Evolutionary conservation across 2,329 filamentous ascomycete genomes (phyloP).

Genomic region (Microcyclospora tardicrescens): DNA sequence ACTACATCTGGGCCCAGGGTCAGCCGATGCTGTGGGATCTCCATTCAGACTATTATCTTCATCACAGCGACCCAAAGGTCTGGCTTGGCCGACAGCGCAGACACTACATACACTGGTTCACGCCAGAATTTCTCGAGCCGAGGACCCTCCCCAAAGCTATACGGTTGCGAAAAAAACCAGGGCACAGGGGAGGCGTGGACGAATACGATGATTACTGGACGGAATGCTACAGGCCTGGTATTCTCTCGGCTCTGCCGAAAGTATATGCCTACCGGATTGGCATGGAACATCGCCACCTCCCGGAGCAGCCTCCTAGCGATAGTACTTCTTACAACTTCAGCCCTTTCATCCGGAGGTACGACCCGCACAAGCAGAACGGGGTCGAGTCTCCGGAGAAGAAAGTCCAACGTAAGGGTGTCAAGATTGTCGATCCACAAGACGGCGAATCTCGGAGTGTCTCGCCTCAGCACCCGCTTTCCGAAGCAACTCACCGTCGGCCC

Average conservation of each 20-base stretch:
- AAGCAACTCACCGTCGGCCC: not conserved
- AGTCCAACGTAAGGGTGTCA: constrained; percentile 52
- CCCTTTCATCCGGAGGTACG: constrained; percentile 63
- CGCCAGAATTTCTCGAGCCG: constrained; percentile 54
- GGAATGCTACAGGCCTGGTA: constrained; percentile 85
- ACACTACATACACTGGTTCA: constrained; percentile 86
- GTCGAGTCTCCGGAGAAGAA: constrained; percentile 48
- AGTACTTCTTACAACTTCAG: constrained; percentile 62
- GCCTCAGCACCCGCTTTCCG: not conserved
- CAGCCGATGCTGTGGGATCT: constrained; percentile 97
- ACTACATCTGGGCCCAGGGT: constrained; percentile 77
- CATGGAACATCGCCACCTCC: constrained; percentile 72
- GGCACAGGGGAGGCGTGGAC: constrained; percentile 27
- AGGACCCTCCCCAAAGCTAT: constrained; percentile 41
- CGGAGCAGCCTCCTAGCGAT: constrained; percentile 53
- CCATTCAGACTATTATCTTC: constrained; percentile 86
- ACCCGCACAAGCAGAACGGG: constrained; percentile 29
- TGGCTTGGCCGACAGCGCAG: constrained; percentile 50
- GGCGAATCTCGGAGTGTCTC: constrained; percentile 4
- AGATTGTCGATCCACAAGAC: constrained; percentile 48
- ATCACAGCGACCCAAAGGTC: constrained; percentile 69
- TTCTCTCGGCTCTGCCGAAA: constrained; percentile 78
- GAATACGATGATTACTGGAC: constrained; percentile 92
- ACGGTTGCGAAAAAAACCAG: not conserved
- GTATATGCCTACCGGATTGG: constrained; percentile 90